Conservation (phyloP, 805 yeast genomes). For the Maudiozyma bulderi region DNA sequence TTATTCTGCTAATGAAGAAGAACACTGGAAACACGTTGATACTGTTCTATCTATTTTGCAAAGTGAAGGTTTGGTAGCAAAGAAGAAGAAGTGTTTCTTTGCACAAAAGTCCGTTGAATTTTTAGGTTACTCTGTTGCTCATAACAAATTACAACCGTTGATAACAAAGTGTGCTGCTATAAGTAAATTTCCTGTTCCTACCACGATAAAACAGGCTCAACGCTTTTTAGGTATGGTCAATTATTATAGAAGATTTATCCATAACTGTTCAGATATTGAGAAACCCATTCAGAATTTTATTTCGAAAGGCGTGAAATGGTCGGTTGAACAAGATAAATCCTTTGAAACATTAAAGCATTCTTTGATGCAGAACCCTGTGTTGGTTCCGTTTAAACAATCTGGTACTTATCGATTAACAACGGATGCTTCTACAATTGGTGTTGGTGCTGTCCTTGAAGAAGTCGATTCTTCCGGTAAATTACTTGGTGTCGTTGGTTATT, state of each 20-base stretch:
- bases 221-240: too few relatives aligned
- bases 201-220: too few relatives aligned
- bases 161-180: too few relatives aligned
- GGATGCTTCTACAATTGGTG: slow-evolving; percentile 8
- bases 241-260: slow-evolving; percentile 12
- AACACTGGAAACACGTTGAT: slow-evolving; percentile 11
- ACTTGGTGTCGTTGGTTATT: slow-evolving; percentile 12
- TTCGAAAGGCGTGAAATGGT: not conserved
- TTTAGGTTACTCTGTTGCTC: too few relatives aligned
- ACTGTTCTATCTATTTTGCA: slow-evolving; percentile 4
- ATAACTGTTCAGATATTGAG: too few relatives aligned
- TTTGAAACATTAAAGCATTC: slow-evolving; percentile 1
- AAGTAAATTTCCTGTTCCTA: too few relatives aligned
- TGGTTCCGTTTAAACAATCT: slow-evolving; percentile 2
- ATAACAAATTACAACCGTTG: too few relatives aligned
- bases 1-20: slow-evolving; percentile 2
- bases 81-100: slow-evolving; percentile 10
- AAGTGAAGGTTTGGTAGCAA: slow-evolving; percentile 6
- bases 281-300: slow-evolving; percentile 7
- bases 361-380: slow-evolving; percentile 1
- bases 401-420: slow-evolving; percentile 7
- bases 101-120: too few relatives aligned
- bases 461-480: slow-evolving; percentile 4
- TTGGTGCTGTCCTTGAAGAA: slow-evolving; percentile 13
- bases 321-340: slow-evolving; percentile 1